phyloP scores from a whole-genome alignment of 2,329 filamentous ascomycete species.

The Venturia aucupariae region DNA sequence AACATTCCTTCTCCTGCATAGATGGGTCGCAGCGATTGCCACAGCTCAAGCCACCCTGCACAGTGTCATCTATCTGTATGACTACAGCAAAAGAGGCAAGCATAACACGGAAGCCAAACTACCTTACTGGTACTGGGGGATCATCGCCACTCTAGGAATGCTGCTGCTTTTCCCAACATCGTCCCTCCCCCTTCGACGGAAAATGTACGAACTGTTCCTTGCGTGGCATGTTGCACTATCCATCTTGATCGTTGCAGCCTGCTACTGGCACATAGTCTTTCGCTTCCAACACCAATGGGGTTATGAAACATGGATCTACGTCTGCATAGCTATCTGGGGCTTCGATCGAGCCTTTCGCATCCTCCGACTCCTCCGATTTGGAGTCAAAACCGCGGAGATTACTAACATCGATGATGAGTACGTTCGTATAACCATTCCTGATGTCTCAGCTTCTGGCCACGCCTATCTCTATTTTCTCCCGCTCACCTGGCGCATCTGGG shows the following conservation, averaged over 20 bases:
- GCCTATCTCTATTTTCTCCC: slow-evolving; percentile 42
- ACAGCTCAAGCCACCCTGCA: slow-evolving; percentile 40
- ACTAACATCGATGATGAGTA: slow-evolving; percentile 21
- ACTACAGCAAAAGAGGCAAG: slow-evolving; percentile 23
- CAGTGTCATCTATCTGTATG: slow-evolving; percentile 23
- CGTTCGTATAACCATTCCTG: slow-evolving; percentile 33
- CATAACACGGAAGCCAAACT: slow-evolving; percentile 22
- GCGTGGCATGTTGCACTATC: slow-evolving; percentile 33
- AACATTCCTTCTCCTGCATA: slow-evolving; percentile 41
- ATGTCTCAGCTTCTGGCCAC: slow-evolving; percentile 29
- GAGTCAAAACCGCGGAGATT: slow-evolving; percentile 27
- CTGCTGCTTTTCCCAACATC: slow-evolving; percentile 27
- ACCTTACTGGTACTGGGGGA: slow-evolving; percentile 38
- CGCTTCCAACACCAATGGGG: slow-evolving; percentile 32
- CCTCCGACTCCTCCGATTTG: slow-evolving; percentile 27
- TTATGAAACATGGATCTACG: slow-evolving; percentile 38
- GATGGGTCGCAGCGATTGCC: slow-evolving; percentile 40
- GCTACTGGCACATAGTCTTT: slow-evolving; percentile 34
- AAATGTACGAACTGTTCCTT: slow-evolving; percentile 37
- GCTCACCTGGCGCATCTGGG: slow-evolving; percentile 32
- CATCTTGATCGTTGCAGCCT: slow-evolving; percentile 31
- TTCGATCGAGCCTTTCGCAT: slow-evolving; percentile 36
- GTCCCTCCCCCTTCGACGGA: slow-evolving; percentile 29
- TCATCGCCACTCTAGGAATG: slow-evolving; percentile 29
- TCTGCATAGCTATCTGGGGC: slow-evolving; percentile 33